These are phyloP conservation scores for Phylloporus scabripes DNA, from an alignment of 768 basidiomycete species.

Conservation along the genomic window DNA sequence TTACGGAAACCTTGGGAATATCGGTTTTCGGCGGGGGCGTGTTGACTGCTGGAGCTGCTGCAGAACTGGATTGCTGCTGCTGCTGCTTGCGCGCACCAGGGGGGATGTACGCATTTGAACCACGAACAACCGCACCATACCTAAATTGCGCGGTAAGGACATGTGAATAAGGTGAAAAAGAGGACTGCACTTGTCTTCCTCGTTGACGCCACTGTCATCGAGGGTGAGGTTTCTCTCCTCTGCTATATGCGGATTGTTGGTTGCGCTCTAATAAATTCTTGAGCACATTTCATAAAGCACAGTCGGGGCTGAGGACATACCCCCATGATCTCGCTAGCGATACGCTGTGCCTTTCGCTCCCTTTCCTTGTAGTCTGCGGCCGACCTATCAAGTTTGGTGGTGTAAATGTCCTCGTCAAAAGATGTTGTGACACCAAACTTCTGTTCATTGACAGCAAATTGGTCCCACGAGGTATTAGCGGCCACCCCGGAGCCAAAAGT, in stretches of 20 bases:
- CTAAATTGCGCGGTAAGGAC: slow-evolving; percentile 37
- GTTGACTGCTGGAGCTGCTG: slow-evolving; percentile 28
- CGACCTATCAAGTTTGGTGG: slow-evolving; percentile 83
- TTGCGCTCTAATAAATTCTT: slow-evolving; percentile 40
- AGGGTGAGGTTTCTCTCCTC: slow-evolving; percentile 72
- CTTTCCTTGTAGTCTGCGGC: slow-evolving; percentile 84
- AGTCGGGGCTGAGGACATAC: slow-evolving; percentile 40
- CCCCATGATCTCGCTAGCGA: slow-evolving; percentile 88
- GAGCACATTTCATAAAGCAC: slow-evolving; percentile 6
- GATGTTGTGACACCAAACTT: slow-evolving; percentile 87
- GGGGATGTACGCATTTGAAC: slow-evolving; percentile 88
- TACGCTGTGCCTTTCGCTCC: slow-evolving; percentile 78
- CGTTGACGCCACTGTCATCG: slow-evolving; percentile 75
- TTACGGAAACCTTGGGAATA: slow-evolving; percentile 69
- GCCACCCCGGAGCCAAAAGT: slow-evolving; percentile 58
- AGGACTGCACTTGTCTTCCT: slow-evolving; percentile 86
- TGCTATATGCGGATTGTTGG: slow-evolving; percentile 78
- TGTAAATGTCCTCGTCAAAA: slow-evolving; percentile 93
- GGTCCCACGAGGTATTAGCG: slow-evolving; percentile 67
- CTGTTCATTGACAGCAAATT: slow-evolving; percentile 89
- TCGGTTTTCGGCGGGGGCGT: slow-evolving; percentile 35
- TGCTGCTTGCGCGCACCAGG: slow-evolving; percentile 76
- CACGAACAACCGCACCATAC: slow-evolving; percentile 88
- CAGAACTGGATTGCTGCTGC: slow-evolving; percentile 17
- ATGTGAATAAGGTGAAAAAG: slow-evolving; percentile 14